Percentiles rank a stretch among this genome's conserved stretches.
Conservation (phyloP, 2,329 filamentous ascomycete species). For the Sporothrix dimorphospora region DNA sequence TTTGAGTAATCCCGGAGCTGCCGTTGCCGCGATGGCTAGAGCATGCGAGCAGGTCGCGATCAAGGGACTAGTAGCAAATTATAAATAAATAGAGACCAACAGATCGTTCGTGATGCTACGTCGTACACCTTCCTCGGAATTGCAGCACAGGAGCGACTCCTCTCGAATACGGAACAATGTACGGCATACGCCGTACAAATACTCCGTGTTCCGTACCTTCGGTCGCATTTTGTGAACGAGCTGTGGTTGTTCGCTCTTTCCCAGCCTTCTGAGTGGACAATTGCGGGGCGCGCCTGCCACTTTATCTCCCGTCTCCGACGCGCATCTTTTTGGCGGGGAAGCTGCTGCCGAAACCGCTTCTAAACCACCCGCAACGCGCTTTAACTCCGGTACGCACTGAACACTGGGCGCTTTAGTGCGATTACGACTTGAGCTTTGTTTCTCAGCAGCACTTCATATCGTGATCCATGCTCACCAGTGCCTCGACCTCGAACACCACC, state of each 20-base stretch:
- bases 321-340: constrained; percentile 23
- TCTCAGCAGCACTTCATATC: not conserved
- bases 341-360: constrained; percentile 23
- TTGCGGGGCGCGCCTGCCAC: constrained; percentile 21
- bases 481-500: not conserved
- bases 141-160: not conserved
- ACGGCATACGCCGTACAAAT: no score
- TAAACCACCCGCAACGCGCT: constrained; percentile 14
- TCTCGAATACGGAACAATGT: no score
- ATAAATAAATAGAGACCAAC: no score
- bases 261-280: constrained; percentile 20
- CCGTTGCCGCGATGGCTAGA: not conserved
- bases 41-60: not conserved
- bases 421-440: constrained; percentile 12
- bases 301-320: constrained; percentile 12
- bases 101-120: no score
- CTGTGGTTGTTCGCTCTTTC: not conserved
- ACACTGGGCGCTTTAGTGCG: not conserved
- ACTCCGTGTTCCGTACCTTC: not conserved
- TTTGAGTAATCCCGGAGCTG: not conserved
- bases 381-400: constrained; percentile 23
- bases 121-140: no score
- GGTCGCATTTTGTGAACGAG: not conserved
- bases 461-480: not conserved
- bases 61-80: no score